Conservation (phyloP, 1,139 yeast genomes). For the Debaryomycetaceae sp. region DNA sequence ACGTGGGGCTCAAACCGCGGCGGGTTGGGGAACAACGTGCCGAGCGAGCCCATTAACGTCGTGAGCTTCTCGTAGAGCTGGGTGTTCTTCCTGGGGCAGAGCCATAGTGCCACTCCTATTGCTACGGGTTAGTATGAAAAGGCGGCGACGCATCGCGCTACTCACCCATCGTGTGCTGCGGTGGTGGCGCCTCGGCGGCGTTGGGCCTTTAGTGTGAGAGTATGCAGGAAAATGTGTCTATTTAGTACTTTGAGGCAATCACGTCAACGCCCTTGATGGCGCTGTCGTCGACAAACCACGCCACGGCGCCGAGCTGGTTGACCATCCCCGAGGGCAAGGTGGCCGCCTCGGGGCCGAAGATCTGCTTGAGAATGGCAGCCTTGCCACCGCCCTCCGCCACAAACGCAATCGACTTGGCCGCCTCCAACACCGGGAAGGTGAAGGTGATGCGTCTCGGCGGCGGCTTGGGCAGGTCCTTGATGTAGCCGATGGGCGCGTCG, state of each 20-base stretch:
- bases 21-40: slow-evolving; percentile 67
- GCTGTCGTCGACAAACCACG: slow-evolving; percentile 78
- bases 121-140: slow-evolving; percentile 16
- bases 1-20: slow-evolving; percentile 70
- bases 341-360: slow-evolving; percentile 52
- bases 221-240: too few relatives aligned
- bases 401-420: slow-evolving; percentile 61
- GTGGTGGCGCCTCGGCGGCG: too few relatives aligned
- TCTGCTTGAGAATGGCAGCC: slow-evolving; percentile 65
- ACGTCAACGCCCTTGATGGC: slow-evolving; percentile 67
- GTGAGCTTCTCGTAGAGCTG: slow-evolving; percentile 53
- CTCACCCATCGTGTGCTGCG: slow-evolving; percentile 18
- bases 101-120: slow-evolving; percentile 66
- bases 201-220: too few relatives aligned
- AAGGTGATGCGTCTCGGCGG: slow-evolving; percentile 74
- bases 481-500: slow-evolving; percentile 33
- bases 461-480: slow-evolving; percentile 68
- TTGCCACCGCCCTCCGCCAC: slow-evolving; percentile 89
- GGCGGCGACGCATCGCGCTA: slow-evolving; percentile 3
- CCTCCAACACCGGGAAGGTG: slow-evolving; percentile 59
- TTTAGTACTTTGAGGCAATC: slow-evolving; percentile 40
- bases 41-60: slow-evolving; percentile 60
- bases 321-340: slow-evolving; percentile 73
- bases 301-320: slow-evolving; percentile 48
- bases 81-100: slow-evolving; percentile 59